These are phyloP conservation scores for Huiozyma naganishii DNA, from an alignment of 805 yeast species.

Conservation along the genomic window DNA sequence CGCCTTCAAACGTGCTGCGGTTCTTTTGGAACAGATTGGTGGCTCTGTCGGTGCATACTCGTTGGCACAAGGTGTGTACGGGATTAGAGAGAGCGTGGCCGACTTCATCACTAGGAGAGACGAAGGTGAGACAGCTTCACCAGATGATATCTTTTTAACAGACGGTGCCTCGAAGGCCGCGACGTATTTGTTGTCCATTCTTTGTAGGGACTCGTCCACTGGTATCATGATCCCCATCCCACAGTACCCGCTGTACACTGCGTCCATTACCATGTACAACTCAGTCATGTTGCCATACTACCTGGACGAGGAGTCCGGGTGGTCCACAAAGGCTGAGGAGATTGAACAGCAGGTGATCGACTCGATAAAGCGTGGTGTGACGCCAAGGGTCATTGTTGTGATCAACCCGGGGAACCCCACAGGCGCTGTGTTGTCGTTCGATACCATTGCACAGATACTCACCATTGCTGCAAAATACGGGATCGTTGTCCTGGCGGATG, in stretches of 20 bases:
- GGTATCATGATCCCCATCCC: conserved; percentile 93
- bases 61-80: conserved; percentile 75
- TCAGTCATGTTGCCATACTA: conserved; percentile 78
- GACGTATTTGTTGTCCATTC: conserved; percentile 57
- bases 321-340: conserved; percentile 72
- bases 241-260: conserved; percentile 94
- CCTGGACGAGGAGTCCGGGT: conserved; percentile 64
- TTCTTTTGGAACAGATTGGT: conserved; percentile 43
- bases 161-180: conserved; percentile 95
- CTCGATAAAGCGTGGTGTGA: conserved; percentile 42
- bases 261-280: conserved; percentile 71
- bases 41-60: conserved; percentile 94
- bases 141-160: conserved; percentile 71
- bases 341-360: conserved; percentile 43
- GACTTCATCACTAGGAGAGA: conserved; percentile 70
- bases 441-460: conserved; percentile 60
- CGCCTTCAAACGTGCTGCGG: conserved; percentile 60
- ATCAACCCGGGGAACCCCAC: conserved; percentile 99
- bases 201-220: conserved; percentile 53
- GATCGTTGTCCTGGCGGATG: conserved; percentile 86
- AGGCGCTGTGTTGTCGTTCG: conserved; percentile 63
- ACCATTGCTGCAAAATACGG: conserved; percentile 76
- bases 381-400: conserved; percentile 71
- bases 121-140: conserved; percentile 55
- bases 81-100: conserved; percentile 69